phyloP scores from a whole-genome alignment of 345 rosid genomes.

The Pseudoturritis turrita region DNA sequence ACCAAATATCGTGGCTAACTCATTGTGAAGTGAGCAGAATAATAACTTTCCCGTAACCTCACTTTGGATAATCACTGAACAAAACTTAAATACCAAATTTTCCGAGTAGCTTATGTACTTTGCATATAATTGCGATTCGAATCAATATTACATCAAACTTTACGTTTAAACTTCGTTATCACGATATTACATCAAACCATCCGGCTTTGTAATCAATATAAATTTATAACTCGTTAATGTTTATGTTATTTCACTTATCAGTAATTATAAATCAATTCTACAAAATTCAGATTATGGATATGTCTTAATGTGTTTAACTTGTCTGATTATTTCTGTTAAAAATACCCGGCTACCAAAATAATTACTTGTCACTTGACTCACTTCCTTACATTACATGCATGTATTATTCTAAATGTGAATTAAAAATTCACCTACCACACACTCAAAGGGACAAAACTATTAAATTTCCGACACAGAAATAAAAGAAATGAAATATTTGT shows the following conservation, averaged over 20 bases:
- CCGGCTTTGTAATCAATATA: not conserved
- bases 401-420: not conserved
- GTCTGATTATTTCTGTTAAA: not conserved
- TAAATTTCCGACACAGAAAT: conserved; percentile 7
- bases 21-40: not conserved
- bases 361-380: not conserved
- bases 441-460: not conserved
- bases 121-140: not conserved
- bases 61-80: not conserved
- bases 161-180: not conserved
- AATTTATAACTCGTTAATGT: not conserved
- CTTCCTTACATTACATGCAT: not conserved
- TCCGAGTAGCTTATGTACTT: not conserved
- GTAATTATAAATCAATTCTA: not conserved
- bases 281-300: no score
- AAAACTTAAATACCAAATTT: not conserved
- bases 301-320: not conserved
- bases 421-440: conserved; percentile 20
- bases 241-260: no score
- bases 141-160: not conserved
- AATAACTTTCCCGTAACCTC: not conserved
- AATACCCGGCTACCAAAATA: not conserved
- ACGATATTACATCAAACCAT: not conserved
- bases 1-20: not conserved
- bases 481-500: conserved; percentile 1